Evolutionary conservation across 2,329 filamentous ascomycete species (phyloP).

Genomic region (Botrytis byssoidea): DNA sequence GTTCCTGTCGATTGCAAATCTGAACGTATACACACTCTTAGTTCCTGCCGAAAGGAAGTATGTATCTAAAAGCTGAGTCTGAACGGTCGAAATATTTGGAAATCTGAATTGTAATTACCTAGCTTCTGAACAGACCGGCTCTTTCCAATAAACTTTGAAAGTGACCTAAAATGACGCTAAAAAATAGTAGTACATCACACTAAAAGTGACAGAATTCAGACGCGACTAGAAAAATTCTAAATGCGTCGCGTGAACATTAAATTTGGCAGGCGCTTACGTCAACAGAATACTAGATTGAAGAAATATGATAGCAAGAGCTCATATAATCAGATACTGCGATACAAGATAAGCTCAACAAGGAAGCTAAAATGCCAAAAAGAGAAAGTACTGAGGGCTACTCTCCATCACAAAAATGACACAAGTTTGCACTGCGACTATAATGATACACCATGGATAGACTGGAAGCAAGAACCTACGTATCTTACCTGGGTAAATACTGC

Average conservation of each 20-base stretch:
- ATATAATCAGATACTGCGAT: neutral
- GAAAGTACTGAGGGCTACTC: neutral
- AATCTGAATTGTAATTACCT: neutral
- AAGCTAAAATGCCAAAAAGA: neutral
- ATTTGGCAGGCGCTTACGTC: neutral
- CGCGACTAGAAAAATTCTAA: neutral
- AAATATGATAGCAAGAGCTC: neutral
- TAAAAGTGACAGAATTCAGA: neutral
- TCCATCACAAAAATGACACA: neutral
- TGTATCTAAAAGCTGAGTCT: neutral
- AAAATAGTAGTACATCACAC: neutral
- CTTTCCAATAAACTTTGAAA: too few species aligned
- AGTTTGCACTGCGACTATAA: fast-evolving
- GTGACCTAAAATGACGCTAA: neutral
- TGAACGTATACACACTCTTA: fast-evolving
- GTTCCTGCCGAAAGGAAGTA: neutral
- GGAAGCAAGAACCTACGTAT: fast-evolving
- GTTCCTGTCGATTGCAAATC: neutral
- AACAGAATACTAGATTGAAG: fast-evolving
- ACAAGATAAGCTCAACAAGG: neutral
- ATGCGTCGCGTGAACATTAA: neutral
- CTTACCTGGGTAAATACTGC: fast-evolving
- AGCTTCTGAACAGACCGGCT: neutral
- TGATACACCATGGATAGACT: fast-evolving
- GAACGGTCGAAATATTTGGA: neutral